Percentiles rank a stretch among this genome's conserved stretches.
phyloP scores from a whole-genome alignment of 2,329 filamentous ascomycete species.

The Talaromyces sp. region DNA sequence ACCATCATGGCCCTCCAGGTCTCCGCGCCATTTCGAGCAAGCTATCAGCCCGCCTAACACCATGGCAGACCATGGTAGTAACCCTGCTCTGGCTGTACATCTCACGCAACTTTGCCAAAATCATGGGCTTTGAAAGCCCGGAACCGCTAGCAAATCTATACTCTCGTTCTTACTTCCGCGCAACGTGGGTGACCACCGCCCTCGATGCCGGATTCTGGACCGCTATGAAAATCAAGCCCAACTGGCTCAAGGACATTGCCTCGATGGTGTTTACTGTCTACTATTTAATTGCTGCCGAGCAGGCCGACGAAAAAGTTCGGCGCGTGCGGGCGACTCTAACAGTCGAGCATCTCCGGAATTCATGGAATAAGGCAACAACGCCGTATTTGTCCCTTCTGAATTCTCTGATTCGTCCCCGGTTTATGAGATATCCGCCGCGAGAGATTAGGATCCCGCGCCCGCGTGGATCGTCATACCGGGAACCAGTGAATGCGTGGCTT shows the following conservation, averaged over 20 bases:
- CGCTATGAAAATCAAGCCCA: slow-evolving; percentile 81
- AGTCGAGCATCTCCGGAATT: slow-evolving; percentile 82
- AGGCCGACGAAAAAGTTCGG: slow-evolving; percentile 92
- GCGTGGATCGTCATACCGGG: slow-evolving; percentile 70
- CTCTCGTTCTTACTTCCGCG: slow-evolving; percentile 84
- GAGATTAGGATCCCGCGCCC: slow-evolving; percentile 81
- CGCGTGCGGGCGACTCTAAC: slow-evolving; percentile 83
- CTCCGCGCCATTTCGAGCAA: slow-evolving; percentile 65
- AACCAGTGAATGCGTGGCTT: slow-evolving; percentile 80
- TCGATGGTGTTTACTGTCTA: slow-evolving; percentile 82
- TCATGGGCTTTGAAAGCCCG: slow-evolving; percentile 84
- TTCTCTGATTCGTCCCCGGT: slow-evolving; percentile 66
- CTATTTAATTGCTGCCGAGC: slow-evolving; percentile 87
- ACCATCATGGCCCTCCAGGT: slow-evolving; percentile 81
- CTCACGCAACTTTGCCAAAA: slow-evolving; percentile 86
- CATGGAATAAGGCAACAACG: slow-evolving; percentile 91
- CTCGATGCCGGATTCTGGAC: slow-evolving; percentile 98
- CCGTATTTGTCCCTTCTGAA: slow-evolving; percentile 76
- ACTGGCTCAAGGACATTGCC: slow-evolving; percentile 75
- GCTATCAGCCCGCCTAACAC: slow-evolving; percentile 66
- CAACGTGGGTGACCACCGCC: slow-evolving; percentile 93
- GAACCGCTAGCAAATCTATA: slow-evolving; percentile 95
- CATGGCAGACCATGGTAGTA: slow-evolving; percentile 83
- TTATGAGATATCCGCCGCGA: slow-evolving; percentile 76
- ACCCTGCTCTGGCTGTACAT: slow-evolving; percentile 90